Base-by-base conservation (phyloP, 805 yeast genomes). In the Metschnikowia rubicola region DNA sequence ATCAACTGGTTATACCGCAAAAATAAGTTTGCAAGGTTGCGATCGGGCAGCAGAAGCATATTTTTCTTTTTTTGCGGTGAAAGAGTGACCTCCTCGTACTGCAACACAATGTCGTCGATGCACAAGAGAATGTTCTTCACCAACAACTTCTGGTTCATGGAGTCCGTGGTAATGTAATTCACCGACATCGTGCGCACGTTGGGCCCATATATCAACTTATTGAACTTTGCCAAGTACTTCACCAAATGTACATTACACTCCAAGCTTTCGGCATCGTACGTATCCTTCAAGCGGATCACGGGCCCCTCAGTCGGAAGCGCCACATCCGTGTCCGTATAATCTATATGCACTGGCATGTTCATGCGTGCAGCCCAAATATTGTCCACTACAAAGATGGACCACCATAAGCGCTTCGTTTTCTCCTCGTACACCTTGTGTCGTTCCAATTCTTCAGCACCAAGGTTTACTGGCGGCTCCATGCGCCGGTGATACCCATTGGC, bases 241-340 rank as follows among this genome's bases (percentile, higher is more conserved):
- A 71, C 61, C 51, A 71, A 58, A 41, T 71, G 73, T 19, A 70
- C 74, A 51, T 71, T 70, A 21, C 63, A 53, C 46, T 68, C 73
- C 37, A 71, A 58, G 10, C 61, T 48, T 32, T 60, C 59, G 10
- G 54, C 45, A 47, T 68, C 65, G 46, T 67, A 71, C 26, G 54
- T 39, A 46, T 70, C 73, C 30, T 56, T 53, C 29, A 69, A 49
- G 35, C 59, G 65, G 29, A 53, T 35, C 10, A 45, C 39, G 9
- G 49, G 50, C 49, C 67, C 67, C 50, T 71, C 75, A 33, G 58
- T 46, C 4, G 76, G 76, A 9, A 70, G 59, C 34, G 70, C 73
- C 10, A 70, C 72, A 43, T 71, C 76, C 1, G 76, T 71, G 46
- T 71, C 74, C 5, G 72, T 66, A 55, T 68, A 70, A 46, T 69